A percentile compares a stretch with the other conserved stretches of the same genome.
phyloP scores from a whole-genome alignment of 495 filamentous ascomycete species.

The Daldinia grandis region DNA sequence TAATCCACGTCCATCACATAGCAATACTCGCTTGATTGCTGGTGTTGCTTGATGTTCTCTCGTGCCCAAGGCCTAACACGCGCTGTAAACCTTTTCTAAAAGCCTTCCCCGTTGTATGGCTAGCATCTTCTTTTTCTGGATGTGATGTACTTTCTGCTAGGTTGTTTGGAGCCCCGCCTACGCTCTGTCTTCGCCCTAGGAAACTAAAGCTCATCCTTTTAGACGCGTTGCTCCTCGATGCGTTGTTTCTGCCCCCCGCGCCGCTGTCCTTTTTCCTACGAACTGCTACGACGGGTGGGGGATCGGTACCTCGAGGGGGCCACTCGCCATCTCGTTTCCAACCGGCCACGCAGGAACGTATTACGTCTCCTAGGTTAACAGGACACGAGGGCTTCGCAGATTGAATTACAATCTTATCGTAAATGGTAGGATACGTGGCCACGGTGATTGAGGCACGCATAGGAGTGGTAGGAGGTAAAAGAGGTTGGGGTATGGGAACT shows the following conservation, averaged over 20 bases:
- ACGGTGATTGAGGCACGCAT: slow-evolving; percentile 78
- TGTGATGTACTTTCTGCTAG: slow-evolving; percentile 22
- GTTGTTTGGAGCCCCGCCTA: slow-evolving; percentile 29
- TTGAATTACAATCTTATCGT: slow-evolving; percentile 84
- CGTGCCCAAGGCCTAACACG: slow-evolving; percentile 50
- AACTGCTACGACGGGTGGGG: slow-evolving; percentile 50
- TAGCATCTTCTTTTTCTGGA: slow-evolving; percentile 60
- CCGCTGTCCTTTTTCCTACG: slow-evolving; percentile 47
- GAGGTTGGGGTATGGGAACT: slow-evolving; percentile 68
- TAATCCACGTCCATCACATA: neutral
- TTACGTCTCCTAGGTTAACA: slow-evolving; percentile 83
- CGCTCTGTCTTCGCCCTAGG: slow-evolving; percentile 36
- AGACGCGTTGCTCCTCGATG: slow-evolving; percentile 16
- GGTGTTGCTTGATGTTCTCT: slow-evolving; percentile 15
- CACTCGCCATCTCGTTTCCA: slow-evolving; percentile 96
- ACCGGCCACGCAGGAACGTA: slow-evolving; percentile 82
- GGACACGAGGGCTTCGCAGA: slow-evolving; percentile 81
- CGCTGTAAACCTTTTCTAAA: slow-evolving; percentile 54
- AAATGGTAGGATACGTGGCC: slow-evolving; percentile 79
- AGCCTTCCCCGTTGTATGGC: slow-evolving; percentile 51
- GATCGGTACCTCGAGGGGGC: slow-evolving; percentile 71
- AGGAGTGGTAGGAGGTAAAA: slow-evolving; percentile 72
- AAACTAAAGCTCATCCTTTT: slow-evolving; percentile 49
- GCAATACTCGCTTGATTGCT: slow-evolving; percentile 9
- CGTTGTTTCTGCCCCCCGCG: slow-evolving; percentile 37